A percentile compares a stretch with the other conserved stretches of the same genome.
Conservation (phyloP, 78 protist species). For the Chrysochromulina tobinii region DNA sequence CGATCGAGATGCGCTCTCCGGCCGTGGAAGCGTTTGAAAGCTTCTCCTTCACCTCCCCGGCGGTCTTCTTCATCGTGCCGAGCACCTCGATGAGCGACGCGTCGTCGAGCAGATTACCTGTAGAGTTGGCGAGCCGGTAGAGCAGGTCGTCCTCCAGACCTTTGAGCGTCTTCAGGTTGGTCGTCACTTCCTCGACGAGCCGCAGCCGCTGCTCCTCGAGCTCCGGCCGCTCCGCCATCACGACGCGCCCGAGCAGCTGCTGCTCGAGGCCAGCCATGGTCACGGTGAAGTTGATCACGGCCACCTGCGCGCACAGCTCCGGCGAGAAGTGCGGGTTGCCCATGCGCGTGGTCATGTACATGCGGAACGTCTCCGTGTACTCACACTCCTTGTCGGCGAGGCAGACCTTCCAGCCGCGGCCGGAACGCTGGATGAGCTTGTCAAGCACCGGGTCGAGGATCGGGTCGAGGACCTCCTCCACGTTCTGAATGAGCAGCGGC, state of each 20-base stretch:
- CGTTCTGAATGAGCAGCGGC: conserved; percentile 78
- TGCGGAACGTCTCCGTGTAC: conserved; percentile 48
- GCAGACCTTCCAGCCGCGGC: conserved; percentile 62
- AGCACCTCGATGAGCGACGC: conserved; percentile 79
- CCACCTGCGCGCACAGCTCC: conserved; percentile 76
- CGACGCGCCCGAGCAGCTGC: conserved; percentile 82
- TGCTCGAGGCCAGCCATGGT: conserved; percentile 84
- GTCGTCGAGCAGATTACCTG: conserved; percentile 87
- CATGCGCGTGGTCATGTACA: conserved; percentile 77
- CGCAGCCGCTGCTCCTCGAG: conserved; percentile 75
- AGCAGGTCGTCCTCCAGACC: conserved; percentile 77
- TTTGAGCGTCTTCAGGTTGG: conserved; percentile 54
- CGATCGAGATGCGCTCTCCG: conserved; percentile 49
- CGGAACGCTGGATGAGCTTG: conserved; percentile 55
- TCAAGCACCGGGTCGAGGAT: conserved; percentile 84
- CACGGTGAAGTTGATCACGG: conserved; percentile 85
- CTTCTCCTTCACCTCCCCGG: conserved; percentile 65
- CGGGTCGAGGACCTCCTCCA: conserved; percentile 82
- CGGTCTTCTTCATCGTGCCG: conserved; percentile 71
- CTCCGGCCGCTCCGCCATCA: conserved; percentile 77
- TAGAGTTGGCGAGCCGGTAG: conserved; percentile 64
- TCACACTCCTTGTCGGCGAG: conserved; percentile 76
- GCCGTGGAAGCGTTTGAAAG: conserved; percentile 56
- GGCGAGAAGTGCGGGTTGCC: conserved; percentile 87
- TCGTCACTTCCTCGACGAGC: conserved; percentile 74